Base-by-base conservation (phyloP, 1,139 yeast species). In the Debaryomyces coudertii region DNA sequence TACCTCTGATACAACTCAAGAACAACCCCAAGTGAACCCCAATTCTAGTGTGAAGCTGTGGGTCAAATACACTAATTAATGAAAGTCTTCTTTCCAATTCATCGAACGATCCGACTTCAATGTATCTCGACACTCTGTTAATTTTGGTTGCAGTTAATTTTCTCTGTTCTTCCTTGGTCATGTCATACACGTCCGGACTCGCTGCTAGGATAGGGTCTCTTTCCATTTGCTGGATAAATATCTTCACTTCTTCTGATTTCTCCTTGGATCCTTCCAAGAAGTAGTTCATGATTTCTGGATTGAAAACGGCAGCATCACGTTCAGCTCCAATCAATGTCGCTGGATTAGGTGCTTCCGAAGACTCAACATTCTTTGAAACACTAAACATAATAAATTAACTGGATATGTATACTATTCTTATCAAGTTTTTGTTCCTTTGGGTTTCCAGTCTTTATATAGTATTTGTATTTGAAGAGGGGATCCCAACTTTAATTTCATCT, bases 21-120 rank as follows among this genome's bases (percentile, higher is more conserved):
- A 77, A 77, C 48, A 78, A 66, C n/a, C 82, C 82, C 47, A 77
- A 62, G 56, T 77, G 78, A 48, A 78, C 76, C 28, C 79, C 79
- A 44, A 77, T 63, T 56, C 83, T 71, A 18, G 79, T 75, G 44
- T 74, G 74, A 35, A 73, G 60, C 53, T 76, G 80, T 7, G 82
- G 80, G 52, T 78, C 83, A 50, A 73, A 67, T 12, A 77, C 62
- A n/a, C 73, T 69, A 49, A 77, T 61, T 45, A 76, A 54, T 46
- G 71, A 66, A 41, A 73, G 56, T 53, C 81, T 61, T 54, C 71
- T 66, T 51, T 67, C 65, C 52, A 74, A 73, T 30, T 58, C 62
- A 9, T 59, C 60, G 42, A 62, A 61, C 24, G 71, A 66, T 50
- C 76, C 81, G 27, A 48, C 53, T 57, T 77, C 82, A 55, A 77